Evolutionary conservation across 176 grass and related monocot genomes (phyloP).

Genomic region (Aegilops tauschii): DNA sequence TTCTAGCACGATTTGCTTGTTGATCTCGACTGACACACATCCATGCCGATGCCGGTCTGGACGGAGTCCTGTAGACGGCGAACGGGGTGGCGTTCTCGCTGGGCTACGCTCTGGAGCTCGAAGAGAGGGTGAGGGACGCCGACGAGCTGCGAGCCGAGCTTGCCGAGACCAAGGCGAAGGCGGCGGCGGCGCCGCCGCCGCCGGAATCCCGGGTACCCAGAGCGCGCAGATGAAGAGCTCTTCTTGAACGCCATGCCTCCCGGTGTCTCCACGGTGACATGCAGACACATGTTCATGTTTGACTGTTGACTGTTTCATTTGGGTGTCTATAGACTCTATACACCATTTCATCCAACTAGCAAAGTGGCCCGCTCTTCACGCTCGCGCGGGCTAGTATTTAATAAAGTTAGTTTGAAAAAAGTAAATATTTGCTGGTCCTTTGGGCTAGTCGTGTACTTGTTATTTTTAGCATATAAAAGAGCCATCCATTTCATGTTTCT

Average conservation of each 20-base stretch:
- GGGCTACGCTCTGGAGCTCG: slow-evolving; percentile 8
- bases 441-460: too few relatives aligned
- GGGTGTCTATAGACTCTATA: too few relatives aligned
- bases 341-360: too few relatives aligned
- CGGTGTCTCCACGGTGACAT: background rate
- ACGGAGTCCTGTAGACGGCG: background rate
- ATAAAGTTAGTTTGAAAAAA: too few relatives aligned
- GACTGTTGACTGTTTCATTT: too few relatives aligned
- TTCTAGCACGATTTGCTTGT: background rate
- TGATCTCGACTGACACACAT: background rate
- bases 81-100: slow-evolving; percentile 24
- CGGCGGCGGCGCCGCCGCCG: background rate
- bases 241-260: background rate
- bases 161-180: background rate
- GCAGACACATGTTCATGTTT: background rate
- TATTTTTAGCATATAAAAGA: too few relatives aligned
- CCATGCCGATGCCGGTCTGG: background rate
- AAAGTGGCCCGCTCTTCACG: too few relatives aligned
- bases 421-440: too few relatives aligned
- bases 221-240: background rate
- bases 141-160: background rate
- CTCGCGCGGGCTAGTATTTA: too few relatives aligned
- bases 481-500: too few relatives aligned
- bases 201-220: background rate
- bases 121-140: background rate